These are phyloP conservation scores for Vishniacozyma victoriae DNA, from an alignment of 768 basidiomycete species.

Conservation along the genomic window DNA sequence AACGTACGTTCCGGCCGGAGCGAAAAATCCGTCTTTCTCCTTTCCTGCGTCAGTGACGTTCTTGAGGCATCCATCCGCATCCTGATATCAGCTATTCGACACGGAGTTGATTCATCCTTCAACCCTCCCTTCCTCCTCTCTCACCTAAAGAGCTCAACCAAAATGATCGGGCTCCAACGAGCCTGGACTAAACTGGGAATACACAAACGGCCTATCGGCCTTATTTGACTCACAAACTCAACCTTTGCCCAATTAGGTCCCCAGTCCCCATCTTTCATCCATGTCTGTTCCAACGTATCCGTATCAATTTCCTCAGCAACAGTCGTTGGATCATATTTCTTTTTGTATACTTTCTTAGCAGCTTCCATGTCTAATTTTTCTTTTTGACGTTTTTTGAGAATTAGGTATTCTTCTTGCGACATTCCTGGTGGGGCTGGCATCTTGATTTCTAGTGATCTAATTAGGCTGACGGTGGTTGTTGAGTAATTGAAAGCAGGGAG, in stretches of 20 bases:
- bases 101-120: not conserved
- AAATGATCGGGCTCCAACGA: not conserved
- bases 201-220: too few species aligned
- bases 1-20: constrained; percentile 38
- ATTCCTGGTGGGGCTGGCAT: too few species aligned
- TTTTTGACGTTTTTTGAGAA: not conserved
- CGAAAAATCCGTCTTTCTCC: constrained; percentile 34
- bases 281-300: constrained; percentile 20
- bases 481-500: too few species aligned
- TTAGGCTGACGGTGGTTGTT: too few species aligned
- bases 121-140: not conserved
- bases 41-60: constrained; percentile 33
- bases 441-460: too few species aligned
- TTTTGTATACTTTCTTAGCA: constrained; percentile 16
- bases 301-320: constrained; percentile 20
- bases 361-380: constrained; percentile 18
- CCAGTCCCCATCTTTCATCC: constrained; percentile 35
- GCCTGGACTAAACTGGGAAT: not conserved
- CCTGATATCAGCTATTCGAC: constrained; percentile 9
- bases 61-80: constrained; percentile 36
- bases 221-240: constrained; percentile 38
- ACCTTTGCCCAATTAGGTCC: constrained; percentile 40
- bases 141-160: not conserved
- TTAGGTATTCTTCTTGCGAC: too few species aligned
- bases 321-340: constrained; percentile 22